These are phyloP conservation scores for Chiua virens DNA, from an alignment of 768 basidiomycete species.

Conservation along the genomic window DNA sequence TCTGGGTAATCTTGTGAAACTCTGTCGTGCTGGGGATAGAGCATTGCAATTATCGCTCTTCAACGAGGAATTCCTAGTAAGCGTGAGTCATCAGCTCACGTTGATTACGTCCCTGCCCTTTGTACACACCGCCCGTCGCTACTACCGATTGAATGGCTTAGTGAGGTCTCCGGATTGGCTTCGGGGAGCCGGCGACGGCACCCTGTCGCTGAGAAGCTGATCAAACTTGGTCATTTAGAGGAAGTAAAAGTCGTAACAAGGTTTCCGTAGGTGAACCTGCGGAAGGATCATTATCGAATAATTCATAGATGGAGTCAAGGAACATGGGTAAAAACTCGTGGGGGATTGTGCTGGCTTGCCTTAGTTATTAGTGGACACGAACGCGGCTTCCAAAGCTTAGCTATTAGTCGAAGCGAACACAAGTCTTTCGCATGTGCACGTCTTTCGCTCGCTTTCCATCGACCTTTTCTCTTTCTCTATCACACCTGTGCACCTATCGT, in stretches of 20 bases:
- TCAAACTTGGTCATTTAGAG: too few relatives aligned
- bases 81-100: slow-evolving; percentile 85
- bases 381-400: too few relatives aligned
- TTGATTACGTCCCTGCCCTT: too few relatives aligned
- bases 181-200: slow-evolving; percentile 56
- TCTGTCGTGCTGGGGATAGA: slow-evolving; percentile 83
- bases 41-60: slow-evolving; percentile 92
- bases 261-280: too few relatives aligned
- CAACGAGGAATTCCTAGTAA: slow-evolving; percentile 91
- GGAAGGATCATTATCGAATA: too few relatives aligned
- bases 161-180: slow-evolving; percentile 83
- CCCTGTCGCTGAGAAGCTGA: slow-evolving; percentile 47
- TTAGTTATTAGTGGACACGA: too few relatives aligned
- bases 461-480: too few relatives aligned
- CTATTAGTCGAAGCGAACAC: too few relatives aligned
- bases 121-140: too few relatives aligned
- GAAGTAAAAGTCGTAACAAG: too few relatives aligned
- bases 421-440: slow-evolving; percentile 1
- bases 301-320: slow-evolving; percentile 23
- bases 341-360: slow-evolving; percentile 3
- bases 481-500: slow-evolving; percentile 10
- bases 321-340: slow-evolving; percentile 9
- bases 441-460: neutral
- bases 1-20: slow-evolving; percentile 79
- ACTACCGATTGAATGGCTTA: slow-evolving; percentile 91